Base-by-base conservation (phyloP, 2,329 filamentous ascomycete species). In the Endocalyx cinctus region DNA sequence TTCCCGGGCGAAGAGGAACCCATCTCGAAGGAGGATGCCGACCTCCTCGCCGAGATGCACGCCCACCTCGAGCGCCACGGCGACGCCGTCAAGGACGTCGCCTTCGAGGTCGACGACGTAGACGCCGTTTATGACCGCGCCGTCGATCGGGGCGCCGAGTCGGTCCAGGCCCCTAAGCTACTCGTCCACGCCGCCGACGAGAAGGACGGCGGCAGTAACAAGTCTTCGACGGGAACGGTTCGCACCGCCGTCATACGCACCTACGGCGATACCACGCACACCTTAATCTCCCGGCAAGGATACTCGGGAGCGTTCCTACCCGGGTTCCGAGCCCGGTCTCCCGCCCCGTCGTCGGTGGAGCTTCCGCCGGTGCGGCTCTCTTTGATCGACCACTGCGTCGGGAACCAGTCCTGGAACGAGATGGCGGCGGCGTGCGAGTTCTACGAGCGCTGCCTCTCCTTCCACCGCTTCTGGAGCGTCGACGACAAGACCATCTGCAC, bases 401-500 rank as follows among this genome's bases (percentile, higher is more conserved):
- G 90, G 46, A 96, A 97, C 70, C 89, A 96, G 69, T 84, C 87
- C 62, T 96, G 90, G 90, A 73, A 88, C 61, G 82, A 89, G 60
- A 94, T 97, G 78, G 68, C 69, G 39, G 69, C 69, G 10, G 77
- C 76, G 22, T 79, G 75, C 55, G 70, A 64, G 36, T 80, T 85
- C 62, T 97, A 96, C 68, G 89, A 96, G 67, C 77, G 81, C 43
- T 85, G 83, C 42, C 83, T 96, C 17, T 84, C 83, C 34, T 96
- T 96, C 76, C 88, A 95, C 69, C 86, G 89, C 47, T 96, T 96
- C 80, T 96, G 90, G 90, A 87, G 82, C 34, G 89, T 96, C 38
- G 90, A 96, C 60, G 90, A 96, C 70, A 84, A 79, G 48, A 79
- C 94, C 58, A 94, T 96, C 64, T 87, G 80, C 73, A 95, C 86